These are phyloP conservation scores for Talaromyces funiculosus DNA, from an alignment of 2,329 filamentous ascomycete species.

Conservation along the genomic window DNA sequence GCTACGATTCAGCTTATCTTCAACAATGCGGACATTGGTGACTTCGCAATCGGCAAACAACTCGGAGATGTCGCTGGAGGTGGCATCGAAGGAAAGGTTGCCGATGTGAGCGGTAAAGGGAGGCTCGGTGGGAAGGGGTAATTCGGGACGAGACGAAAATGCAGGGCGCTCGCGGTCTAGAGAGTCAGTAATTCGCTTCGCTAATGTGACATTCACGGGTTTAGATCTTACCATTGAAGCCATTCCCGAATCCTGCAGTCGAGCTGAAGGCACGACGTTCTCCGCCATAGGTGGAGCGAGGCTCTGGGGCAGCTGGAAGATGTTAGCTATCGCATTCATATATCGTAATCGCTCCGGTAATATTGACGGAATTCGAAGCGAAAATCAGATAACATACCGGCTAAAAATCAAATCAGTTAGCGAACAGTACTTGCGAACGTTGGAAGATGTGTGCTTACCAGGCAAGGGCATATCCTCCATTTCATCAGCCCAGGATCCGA, in stretches of 20 bases:
- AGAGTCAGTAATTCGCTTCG: background rate
- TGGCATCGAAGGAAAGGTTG: conserved; percentile 94
- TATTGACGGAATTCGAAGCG: background rate
- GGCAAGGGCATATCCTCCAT: conserved; percentile 80
- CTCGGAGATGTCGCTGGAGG: conserved; percentile 71
- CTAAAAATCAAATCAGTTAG: conserved; percentile 19
- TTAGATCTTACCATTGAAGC: conserved; percentile 29
- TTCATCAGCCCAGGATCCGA: conserved; percentile 97
- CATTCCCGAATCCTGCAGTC: conserved; percentile 31
- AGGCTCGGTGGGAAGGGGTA: conserved; percentile 84
- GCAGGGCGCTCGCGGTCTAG: conserved; percentile 35
- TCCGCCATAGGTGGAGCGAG: conserved; percentile 44
- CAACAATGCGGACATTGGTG: conserved; percentile 88
- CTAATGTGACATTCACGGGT: background rate
- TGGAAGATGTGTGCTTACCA: conserved; percentile 52
- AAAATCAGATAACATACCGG: conserved; percentile 22
- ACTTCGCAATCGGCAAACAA: conserved; percentile 83
- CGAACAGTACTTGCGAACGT: background rate
- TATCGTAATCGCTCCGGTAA: background rate
- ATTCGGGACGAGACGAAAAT: conserved; percentile 55
- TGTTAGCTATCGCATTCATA: background rate
- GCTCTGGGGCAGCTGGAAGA: conserved; percentile 31
- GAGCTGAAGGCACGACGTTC: conserved; percentile 46
- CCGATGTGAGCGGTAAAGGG: conserved; percentile 94
- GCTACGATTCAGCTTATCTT: conserved; percentile 87